A percentile compares a stretch with the other conserved stretches of the same genome.
Conservation (phyloP, 129 eudicot species). For the Flaveria robusta region DNA sequence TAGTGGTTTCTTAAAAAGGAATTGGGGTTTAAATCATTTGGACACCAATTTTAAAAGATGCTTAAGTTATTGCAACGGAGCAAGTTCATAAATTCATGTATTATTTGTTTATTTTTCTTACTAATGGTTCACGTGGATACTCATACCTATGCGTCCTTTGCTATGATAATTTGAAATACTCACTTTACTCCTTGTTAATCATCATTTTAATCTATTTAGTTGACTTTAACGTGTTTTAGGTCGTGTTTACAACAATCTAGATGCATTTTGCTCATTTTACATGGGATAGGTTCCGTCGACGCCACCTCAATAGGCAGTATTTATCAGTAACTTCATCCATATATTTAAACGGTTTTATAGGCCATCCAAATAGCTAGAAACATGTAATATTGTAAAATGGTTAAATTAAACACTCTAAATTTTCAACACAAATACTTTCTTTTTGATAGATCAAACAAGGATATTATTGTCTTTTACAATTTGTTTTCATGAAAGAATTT, state of each 20-base stretch:
- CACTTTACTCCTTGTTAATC: constrained; percentile 8
- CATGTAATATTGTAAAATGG: background rate
- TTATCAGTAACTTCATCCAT: background rate
- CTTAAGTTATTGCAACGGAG: constrained; percentile 55
- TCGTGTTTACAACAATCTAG: background rate
- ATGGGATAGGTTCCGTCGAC: background rate
- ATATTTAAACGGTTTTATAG: background rate
- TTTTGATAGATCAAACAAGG: background rate
- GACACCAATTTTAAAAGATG: constrained; percentile 48
- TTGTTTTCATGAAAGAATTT: background rate
- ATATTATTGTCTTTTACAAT: background rate
- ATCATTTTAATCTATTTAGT: background rate
- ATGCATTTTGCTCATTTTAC: background rate
- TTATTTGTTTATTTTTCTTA: constrained; percentile 29
- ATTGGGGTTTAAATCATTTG: constrained; percentile 70
- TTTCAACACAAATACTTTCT: background rate
- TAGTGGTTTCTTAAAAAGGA: constrained; percentile 18
- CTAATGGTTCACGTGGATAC: constrained; percentile 37
- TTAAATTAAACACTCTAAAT: no score
- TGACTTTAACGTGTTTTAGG: background rate
- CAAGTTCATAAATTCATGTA: constrained; percentile 25
- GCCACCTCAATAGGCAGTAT: background rate
- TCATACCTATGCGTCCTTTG: no score
- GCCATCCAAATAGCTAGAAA: background rate
- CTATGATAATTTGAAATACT: no score